Base-by-base conservation (phyloP, 2,329 filamentous ascomycete genomes). In the Cytospora schulzeri region DNA sequence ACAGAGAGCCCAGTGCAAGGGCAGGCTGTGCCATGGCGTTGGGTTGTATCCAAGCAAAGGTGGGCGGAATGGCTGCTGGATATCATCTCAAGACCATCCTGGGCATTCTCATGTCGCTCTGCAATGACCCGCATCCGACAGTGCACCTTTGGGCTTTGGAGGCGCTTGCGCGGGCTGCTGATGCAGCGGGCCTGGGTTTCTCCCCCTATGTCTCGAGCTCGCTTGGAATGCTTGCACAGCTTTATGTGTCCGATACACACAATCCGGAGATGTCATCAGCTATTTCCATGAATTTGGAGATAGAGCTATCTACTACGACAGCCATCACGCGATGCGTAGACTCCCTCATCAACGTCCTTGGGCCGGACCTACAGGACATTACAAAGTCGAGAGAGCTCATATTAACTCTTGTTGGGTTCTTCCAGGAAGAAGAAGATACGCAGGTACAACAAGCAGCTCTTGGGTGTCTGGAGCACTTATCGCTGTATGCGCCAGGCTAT, bases 71-170 rank as follows among this genome's bases (percentile, higher is more conserved):
- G 93, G 95, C 95, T 60, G 95, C 95, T 62, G 93, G 93, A 4
- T 93, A 95, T 71, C 95, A 99, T 74, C 83, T 99, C 58, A 98
- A 98, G 79, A 97, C 93, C 1, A 97, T 99, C 57, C 85, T 97
- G n/a, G 91, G 94, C 22, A 96, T 99, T 48, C 80, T 99, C n/a
- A 96, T 98, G 91, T 98, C 95, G 9, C 83, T 99, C 12, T 94
- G 93, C 75, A 97, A 93, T 70, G 95, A 99, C 73, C 92, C 94
- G 24, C 95, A 99, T 74, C 93, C 95, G 0, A 89, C 91, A 0
- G 95, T 99, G 11, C 95, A 99, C 76, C 97, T 94, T 74, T 98
- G 93, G 93, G 94, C 96, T 3, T 81, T 99, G 53, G 93, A 97
- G 74, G 94, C 92, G 12, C 77, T 99, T 33, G 89, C 91, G 2